These are phyloP conservation scores for Penicillium psychrofluorescens DNA, from an alignment of 495 filamentous ascomycete species.

Conservation along the genomic window DNA sequence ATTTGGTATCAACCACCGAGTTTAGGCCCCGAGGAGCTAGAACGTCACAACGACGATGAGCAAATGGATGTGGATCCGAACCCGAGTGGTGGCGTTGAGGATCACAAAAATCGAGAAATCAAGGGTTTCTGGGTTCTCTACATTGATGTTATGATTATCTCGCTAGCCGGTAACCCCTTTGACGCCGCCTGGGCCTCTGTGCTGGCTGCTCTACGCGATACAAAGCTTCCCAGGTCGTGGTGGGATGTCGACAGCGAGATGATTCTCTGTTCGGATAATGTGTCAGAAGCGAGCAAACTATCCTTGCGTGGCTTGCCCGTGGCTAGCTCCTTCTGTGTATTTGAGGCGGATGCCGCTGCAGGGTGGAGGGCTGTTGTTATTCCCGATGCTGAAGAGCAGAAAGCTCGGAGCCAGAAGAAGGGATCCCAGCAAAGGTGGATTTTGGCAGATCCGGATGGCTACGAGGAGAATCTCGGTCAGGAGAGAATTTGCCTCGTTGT, in stretches of 20 bases:
- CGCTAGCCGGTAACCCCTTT: conserved; percentile 83
- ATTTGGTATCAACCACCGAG: conserved; percentile 58
- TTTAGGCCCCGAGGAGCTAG: conserved; percentile 22
- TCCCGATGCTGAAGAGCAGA: conserved; percentile 36
- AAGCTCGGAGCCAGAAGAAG: conserved; percentile 24
- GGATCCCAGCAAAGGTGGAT: conserved; percentile 58
- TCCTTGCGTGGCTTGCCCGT: conserved; percentile 56
- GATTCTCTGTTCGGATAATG: conserved; percentile 62
- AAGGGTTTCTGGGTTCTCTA: conserved; percentile 93
- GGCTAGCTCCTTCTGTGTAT: conserved; percentile 66
- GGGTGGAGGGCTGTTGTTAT: conserved; percentile 32
- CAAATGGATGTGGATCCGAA: conserved; percentile 36
- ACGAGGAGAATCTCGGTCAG: conserved; percentile 75
- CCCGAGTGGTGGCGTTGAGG: conserved; percentile 5
- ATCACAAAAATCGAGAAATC: conserved; percentile 36
- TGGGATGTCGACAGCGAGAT: conserved; percentile 80
- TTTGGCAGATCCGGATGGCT: conserved; percentile 78
- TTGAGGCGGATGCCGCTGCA: conserved; percentile 52
- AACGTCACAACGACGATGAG: conserved; percentile 33
- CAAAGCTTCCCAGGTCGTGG: conserved; percentile 68
- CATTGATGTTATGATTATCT: conserved; percentile 85
- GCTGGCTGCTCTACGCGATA: conserved; percentile 73
- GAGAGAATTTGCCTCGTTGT: conserved; percentile 71
- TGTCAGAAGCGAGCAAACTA: conserved; percentile 42
- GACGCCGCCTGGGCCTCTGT: conserved; percentile 84